phyloP scores from a whole-genome alignment of 768 basidiomycete species.

The Butyriboletus loyo region DNA sequence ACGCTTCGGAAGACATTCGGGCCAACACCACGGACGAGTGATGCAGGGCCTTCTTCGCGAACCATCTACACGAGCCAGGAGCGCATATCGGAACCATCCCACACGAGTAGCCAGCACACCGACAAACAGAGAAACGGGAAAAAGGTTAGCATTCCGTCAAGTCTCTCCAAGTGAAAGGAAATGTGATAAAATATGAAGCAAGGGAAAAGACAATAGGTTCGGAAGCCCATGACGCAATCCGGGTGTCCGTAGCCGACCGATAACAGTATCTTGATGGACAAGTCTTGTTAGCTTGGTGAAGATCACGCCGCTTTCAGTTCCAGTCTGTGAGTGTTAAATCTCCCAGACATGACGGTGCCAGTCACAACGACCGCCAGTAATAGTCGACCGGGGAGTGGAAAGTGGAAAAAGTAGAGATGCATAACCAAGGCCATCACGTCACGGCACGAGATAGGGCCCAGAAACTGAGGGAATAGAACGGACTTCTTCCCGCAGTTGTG shows the following conservation, averaged over 20 bases:
- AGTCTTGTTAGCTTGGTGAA: background rate
- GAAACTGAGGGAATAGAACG: slow-evolving; percentile 2
- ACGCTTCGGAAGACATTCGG: slow-evolving; percentile 87
- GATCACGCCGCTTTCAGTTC: too few relatives aligned
- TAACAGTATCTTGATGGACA: background rate
- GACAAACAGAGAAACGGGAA: background rate
- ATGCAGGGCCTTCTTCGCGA: slow-evolving; percentile 77
- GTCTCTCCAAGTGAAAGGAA: background rate
- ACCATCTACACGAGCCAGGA: slow-evolving; percentile 60
- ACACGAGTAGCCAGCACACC: background rate
- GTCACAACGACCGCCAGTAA: background rate
- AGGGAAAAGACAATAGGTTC: background rate
- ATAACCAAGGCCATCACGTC: background rate
- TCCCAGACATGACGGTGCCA: background rate
- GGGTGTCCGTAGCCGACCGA: background rate
- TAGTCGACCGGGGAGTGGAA: background rate
- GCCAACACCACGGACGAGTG: slow-evolving; percentile 70
- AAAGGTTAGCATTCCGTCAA: slow-evolving; percentile 5
- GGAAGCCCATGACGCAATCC: background rate
- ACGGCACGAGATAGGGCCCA: background rate
- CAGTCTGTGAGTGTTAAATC: background rate
- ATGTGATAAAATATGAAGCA: background rate
- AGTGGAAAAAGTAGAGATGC: background rate
- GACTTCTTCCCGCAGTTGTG: background rate
- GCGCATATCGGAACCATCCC: background rate